Base-by-base conservation (phyloP, 2,329 filamentous ascomycete species). In the Tricladium varicosporioides region DNA sequence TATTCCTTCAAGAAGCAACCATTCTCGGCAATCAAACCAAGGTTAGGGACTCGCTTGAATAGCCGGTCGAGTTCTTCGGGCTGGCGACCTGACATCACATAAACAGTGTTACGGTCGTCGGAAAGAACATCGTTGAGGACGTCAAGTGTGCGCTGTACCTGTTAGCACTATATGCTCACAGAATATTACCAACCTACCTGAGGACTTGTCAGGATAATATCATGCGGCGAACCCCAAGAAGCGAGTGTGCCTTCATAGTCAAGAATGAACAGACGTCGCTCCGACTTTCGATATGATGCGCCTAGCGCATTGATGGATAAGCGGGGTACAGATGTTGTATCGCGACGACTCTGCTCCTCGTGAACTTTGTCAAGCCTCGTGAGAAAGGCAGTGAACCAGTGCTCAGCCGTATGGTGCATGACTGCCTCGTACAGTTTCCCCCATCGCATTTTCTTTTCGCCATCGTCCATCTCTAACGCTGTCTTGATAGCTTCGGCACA, bases 201-300 rank as follows among this genome's bases (percentile, higher is more conserved):
- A 2, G 92, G 92, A 63, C 89, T 95, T 51, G 91, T 88, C 15
- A 94, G 80, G 49, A 96, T 91, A 60, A 94, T 93, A 68, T 89
- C 88, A 59, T 85, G 89, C 55, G 91, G 87, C 0, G 90, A 89
- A 3, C 91, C 91, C 82, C 91, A 94, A 53, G 88, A 91, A 45
- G 94, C 90, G 7, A 97, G 78, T 0, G 93, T 97, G 46, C 92
- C 93, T 72, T 97, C 93, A 68, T 96, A 96, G 69, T 97, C 93
- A 46, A 97, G 79, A 62, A 97, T 86, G 72, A 97, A 94, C 2
- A 97, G 79, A 14, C 92, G 86, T 16, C 84, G 82, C 44, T 83
- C 72, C 0, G 89, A 83, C 8, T 76, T 71, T 58, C 80, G 77
- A 72, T 97, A 97, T 59, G 84, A 80, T 48, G 83, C 76, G 2